Conservation (phyloP, 352 stramenopile species). For the Phytophthora sansomeana region DNA sequence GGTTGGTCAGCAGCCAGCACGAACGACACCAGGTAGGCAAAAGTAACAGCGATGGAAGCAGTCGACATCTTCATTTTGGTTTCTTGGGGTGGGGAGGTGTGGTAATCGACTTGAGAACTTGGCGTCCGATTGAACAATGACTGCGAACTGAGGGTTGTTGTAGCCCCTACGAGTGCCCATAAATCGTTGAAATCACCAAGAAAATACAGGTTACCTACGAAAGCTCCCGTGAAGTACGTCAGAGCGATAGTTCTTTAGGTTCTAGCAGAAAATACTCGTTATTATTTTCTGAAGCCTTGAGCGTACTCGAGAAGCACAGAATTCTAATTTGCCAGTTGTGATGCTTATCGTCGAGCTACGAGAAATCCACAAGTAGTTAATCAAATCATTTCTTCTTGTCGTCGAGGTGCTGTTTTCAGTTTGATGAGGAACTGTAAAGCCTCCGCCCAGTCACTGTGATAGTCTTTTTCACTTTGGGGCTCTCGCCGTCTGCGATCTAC, state of each 20-base stretch:
- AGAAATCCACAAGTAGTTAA: too few relatives aligned
- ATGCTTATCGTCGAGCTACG: too few relatives aligned
- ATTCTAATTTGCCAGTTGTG: not conserved
- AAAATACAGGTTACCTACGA: conserved; percentile 3
- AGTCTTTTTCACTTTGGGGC: conserved; percentile 60
- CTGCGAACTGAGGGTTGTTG: too few relatives aligned
- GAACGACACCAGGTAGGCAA: conserved; percentile 20
- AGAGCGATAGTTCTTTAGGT: not conserved
- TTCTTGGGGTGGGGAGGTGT: not conserved
- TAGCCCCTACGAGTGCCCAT: too few relatives aligned
- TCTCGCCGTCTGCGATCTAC: conserved; percentile 76
- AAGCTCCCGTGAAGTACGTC: not conserved
- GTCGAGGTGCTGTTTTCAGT: conserved; percentile 46
- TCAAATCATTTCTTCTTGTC: too few relatives aligned
- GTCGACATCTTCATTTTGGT: conserved; percentile 23
- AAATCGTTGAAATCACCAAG: too few relatives aligned
- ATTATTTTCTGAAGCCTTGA: too few relatives aligned
- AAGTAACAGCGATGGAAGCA: not conserved
- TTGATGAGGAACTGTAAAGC: conserved; percentile 79
- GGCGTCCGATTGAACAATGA: conserved; percentile 34
- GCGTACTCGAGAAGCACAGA: too few relatives aligned
- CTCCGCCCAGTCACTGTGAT: conserved; percentile 77
- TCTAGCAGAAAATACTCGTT: too few relatives aligned
- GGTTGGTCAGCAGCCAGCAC: conserved; percentile 17
- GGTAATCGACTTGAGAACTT: conserved; percentile 17